A percentile compares a stretch with the other conserved stretches of the same genome.
These are phyloP conservation scores for Geranium brycei DNA, from an alignment of 345 rosid genomes.

Conservation along the genomic window DNA sequence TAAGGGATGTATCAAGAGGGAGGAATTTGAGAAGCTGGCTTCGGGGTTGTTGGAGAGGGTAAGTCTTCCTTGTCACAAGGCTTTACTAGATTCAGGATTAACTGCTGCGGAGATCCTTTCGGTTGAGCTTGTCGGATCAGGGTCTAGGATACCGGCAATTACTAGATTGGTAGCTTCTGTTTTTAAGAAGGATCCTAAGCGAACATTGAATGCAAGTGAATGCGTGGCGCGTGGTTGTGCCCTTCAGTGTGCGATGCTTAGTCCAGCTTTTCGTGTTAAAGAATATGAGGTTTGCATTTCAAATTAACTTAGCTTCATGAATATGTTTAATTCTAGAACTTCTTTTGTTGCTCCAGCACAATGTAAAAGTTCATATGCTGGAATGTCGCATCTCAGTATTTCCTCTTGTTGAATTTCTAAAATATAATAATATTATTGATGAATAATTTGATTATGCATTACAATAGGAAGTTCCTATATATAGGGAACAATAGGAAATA, in stretches of 20 bases:
- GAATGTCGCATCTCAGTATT: too few species aligned
- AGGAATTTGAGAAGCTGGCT: constrained; percentile 43
- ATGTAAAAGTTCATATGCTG: too few species aligned
- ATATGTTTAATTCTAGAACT: too few species aligned
- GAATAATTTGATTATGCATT: too few species aligned
- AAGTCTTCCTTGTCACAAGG: constrained; percentile 31
- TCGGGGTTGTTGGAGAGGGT: constrained; percentile 33
- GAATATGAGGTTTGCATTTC: constrained; percentile 36
- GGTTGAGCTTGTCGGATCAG: constrained; percentile 52
- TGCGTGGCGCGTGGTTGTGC: constrained; percentile 61
- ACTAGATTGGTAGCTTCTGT: constrained; percentile 30
- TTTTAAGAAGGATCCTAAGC: constrained; percentile 40
- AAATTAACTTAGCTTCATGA: too few species aligned
- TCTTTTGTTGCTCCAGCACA: too few species aligned
- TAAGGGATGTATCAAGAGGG: constrained; percentile 44
- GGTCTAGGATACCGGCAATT: constrained; percentile 53
- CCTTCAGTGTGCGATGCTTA: constrained; percentile 59
- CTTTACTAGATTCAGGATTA: constrained; percentile 33
- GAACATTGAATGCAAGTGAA: constrained; percentile 48
- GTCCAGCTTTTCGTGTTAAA: constrained; percentile 45
- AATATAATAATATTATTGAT: too few species aligned
- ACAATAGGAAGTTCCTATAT: too few species aligned
- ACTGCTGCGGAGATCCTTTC: constrained; percentile 30
- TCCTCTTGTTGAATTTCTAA: too few species aligned
- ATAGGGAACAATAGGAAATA: too few species aligned